Evolutionary conservation across 129 eudicot genomes (phyloP), one percentile per base, ranked within the genome.

Genomic region (Smallanthus sonchifolius): DNA sequence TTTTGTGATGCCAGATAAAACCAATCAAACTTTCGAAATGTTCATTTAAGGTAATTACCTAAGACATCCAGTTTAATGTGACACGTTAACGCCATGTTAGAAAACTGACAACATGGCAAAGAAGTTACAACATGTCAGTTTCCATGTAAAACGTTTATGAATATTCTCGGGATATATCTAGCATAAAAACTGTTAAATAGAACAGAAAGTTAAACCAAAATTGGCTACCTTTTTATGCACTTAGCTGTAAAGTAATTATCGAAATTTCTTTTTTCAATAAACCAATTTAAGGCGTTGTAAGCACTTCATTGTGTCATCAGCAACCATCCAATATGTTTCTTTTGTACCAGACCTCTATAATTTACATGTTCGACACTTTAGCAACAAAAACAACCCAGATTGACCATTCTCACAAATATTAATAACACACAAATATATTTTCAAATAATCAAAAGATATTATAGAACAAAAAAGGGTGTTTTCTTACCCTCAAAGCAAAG

Each of bases 401-500:
- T n/a, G n/a, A n/a, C n/a, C n/a, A n/a, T n/a, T n/a, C n/a, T n/a
- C n/a, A n/a, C n/a, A n/a, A n/a, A n/a, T n/a, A n/a, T n/a, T n/a
- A n/a, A n/a, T n/a, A n/a, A n/a, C n/a, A 56, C 11, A 56, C 5
- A 56, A n/a, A n/a, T 49, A 49, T 28, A 9, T 56, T 3, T 56
- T 56, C 37, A 56, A 56, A 47, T 20, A 56, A 20, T 17, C n/a
- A 32, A 59, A 10, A 13, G 16, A 30, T 30, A 1, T 30, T 8
- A 59, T n/a, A 14, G 2, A 59, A 59, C 17, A 59, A 30, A 59
- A 30, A 3, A 11, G 1, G 30, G 32, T 13, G 4, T 34, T 39
- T 79, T 32, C 75, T 54, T 86, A 94, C 98, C 96, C 96, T 85
- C 64, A 90, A 81, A 69, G 98, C 85, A 77, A 81, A 75, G 1